These are phyloP conservation scores for Flaveria ramosissima DNA, from an alignment of 129 eudicot genomes.

Conservation along the genomic window DNA sequence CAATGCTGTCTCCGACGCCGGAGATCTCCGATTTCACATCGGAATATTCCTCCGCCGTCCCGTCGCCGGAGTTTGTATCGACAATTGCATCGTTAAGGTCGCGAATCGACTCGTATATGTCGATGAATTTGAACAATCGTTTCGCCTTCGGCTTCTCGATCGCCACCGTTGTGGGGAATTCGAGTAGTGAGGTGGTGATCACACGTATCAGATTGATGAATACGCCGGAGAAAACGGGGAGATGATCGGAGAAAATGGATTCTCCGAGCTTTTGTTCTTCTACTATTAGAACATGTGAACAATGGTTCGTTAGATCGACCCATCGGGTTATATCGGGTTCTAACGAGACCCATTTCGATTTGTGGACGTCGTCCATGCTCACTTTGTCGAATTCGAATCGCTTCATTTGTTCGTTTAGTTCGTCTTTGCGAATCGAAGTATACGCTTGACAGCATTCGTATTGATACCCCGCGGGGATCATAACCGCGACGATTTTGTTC, in stretches of 20 bases:
- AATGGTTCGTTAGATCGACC: conserved; percentile 56
- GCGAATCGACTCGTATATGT: conserved; percentile 61
- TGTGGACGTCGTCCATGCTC: conserved; percentile 66
- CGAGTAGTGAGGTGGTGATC: conserved; percentile 54
- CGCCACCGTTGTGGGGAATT: conserved; percentile 53
- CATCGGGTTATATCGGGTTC: conserved; percentile 73
- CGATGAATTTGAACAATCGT: conserved; percentile 67
- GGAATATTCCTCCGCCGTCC: conserved; percentile 21
- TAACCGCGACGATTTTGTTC: conserved; percentile 43
- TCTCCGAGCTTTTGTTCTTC: conserved; percentile 53
- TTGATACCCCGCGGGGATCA: conserved; percentile 66
- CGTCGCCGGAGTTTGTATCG: conserved; percentile 11
- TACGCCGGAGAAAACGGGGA: conserved; percentile 19
- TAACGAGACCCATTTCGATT: conserved; percentile 59
- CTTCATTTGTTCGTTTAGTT: conserved; percentile 42
- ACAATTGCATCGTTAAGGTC: conserved; percentile 30
- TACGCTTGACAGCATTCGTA: conserved; percentile 71
- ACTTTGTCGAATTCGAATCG: conserved; percentile 49
- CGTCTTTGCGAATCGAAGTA: conserved; percentile 42
- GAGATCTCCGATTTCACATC: conserved; percentile 49
- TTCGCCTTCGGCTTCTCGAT: conserved; percentile 62
- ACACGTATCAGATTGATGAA: conserved; percentile 44
- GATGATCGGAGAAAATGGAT: conserved; percentile 45
- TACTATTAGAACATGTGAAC: conserved; percentile 49
- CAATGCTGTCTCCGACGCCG: conserved; percentile 34